phyloP scores from a whole-genome alignment of 164 flowering plant genomes.

The Hamamelis virginiana region DNA sequence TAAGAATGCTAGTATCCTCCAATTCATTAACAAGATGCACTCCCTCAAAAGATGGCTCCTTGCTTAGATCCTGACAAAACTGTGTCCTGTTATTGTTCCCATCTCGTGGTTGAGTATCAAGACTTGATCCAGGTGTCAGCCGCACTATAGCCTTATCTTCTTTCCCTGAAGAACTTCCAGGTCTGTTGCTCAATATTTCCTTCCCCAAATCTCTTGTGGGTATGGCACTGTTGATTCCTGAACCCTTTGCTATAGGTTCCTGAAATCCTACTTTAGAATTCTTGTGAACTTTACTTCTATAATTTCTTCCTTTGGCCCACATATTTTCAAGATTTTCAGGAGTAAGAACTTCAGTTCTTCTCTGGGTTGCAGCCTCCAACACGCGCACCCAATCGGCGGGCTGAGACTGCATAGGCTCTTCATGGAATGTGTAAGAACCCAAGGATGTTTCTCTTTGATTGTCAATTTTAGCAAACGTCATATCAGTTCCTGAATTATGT shows the following conservation, averaged over 20 bases:
- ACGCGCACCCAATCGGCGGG: conserved; percentile 81
- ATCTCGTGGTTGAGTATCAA: conserved; percentile 18
- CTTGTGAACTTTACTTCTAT: conserved; percentile 57
- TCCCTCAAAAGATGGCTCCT: conserved; percentile 25
- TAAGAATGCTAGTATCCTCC: conserved; percentile 1
- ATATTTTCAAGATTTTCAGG: conserved; percentile 99
- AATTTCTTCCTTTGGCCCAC: conserved; percentile 95
- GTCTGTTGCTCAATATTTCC: conserved; percentile 23
- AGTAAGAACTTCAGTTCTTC: conserved; percentile 92
- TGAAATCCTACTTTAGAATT: conserved; percentile 25
- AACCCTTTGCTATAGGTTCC: conserved; percentile 25
- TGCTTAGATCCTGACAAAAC: conserved; percentile 27
- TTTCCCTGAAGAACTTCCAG: conserved; percentile 23
- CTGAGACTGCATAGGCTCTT: conserved; percentile 37
- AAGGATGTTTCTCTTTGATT: conserved; percentile 24
- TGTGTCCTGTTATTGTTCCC: conserved; percentile 1
- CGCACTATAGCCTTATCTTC: conserved; percentile 27
- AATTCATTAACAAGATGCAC: conserved; percentile 15
- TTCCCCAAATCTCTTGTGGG: conserved; percentile 22
- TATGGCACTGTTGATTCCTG: conserved; percentile 16
- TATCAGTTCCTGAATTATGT: conserved; percentile 28
- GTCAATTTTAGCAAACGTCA: conserved; percentile 23
- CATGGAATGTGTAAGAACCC: conserved; percentile 16
- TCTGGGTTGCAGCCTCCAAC: conserved; percentile 84
- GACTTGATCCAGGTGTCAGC: conserved; percentile 18